Evolutionary conservation across 768 basidiomycete species (phyloP), one percentile per base, ranked within the genome.

Genomic region (Tylopilus balloui): DNA sequence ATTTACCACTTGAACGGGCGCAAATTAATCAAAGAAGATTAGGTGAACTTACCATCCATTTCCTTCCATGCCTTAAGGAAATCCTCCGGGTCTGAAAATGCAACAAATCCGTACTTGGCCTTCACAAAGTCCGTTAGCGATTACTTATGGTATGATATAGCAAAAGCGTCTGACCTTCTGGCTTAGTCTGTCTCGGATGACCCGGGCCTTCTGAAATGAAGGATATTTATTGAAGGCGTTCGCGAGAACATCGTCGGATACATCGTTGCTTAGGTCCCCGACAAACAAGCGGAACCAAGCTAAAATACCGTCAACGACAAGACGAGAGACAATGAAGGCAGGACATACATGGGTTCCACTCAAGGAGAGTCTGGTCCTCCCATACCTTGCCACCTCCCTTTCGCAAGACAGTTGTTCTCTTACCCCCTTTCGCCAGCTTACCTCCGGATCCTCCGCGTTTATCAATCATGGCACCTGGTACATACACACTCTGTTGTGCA

Each of bases 1-100:
- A 40, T 71, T 34, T 13, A 23, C 31, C 15, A 34, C 27, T 42
- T 60, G 31, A 57, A 14, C 43, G 44, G 32, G 24, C 28, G 44
- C 23, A 38, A 42, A 14, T 9, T 12, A 24, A 20, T 23, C 3
- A 12, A 4, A 38, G 10, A 48, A 46, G 25, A 25, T 45, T 1
- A 27, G 43, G 3, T 34, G 36, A 1, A 65, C 87, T 29, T 58
- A 90, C 94, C 95, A 68, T 97, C 93, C 94, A 96, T 98, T 68
- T 98, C 94, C 66, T 97, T 97, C 95, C 95, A 99, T 15, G 95
- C 95, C 64, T 84, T 94, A 48, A 99, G 67, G 68, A 98, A 97
- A 66, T 99, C 96, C 70, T 99, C 96, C 0, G 96, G 96, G 63
- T 98, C 96, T 37, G 89, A 91, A 69, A 98, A 99, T 1, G 92